Conservation (phyloP, 2,329 filamentous ascomycete genomes). For the Aspergillus sp. region DNA sequence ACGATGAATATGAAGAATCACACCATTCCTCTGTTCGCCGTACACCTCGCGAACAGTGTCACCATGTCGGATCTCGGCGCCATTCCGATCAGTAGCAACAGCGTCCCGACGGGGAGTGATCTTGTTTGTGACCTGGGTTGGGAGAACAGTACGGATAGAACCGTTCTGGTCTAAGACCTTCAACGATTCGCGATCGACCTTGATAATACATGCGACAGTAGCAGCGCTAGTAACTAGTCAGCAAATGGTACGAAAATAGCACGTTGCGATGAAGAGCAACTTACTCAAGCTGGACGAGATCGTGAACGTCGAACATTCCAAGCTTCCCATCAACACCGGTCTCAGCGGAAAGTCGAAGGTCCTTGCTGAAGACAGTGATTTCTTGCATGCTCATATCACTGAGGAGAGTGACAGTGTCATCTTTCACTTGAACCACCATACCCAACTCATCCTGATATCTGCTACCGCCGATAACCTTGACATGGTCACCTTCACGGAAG, state of each 20-base stretch:
- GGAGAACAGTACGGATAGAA: conserved; percentile 75
- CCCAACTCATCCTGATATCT: conserved; percentile 93
- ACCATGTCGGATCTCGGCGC: conserved; percentile 86
- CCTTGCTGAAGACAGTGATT: conserved; percentile 97
- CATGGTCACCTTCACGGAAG: conserved; percentile 91
- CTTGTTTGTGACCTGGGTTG: conserved; percentile 88
- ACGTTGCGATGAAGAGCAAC: conserved; percentile 21
- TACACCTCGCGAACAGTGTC: conserved; percentile 90
- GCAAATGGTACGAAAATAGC: conserved; percentile 8
- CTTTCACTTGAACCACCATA: conserved; percentile 91
- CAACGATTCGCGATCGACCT: conserved; percentile 90
- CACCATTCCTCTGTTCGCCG: conserved; percentile 80
- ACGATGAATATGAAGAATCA: conserved; percentile 90
- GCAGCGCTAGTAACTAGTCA: conserved; percentile 57
- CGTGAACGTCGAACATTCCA: conserved; percentile 89
- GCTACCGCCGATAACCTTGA: conserved; percentile 96
- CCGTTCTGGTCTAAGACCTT: conserved; percentile 89
- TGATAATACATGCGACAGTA: conserved; percentile 89
- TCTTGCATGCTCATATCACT: conserved; percentile 91
- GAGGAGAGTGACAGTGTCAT: conserved; percentile 88
- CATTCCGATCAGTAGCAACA: conserved; percentile 88
- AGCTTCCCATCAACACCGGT: conserved; percentile 78
- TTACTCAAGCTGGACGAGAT: conserved; percentile 88
- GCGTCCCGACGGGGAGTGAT: conserved; percentile 78
- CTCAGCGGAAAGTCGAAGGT: conserved; percentile 88